Conservation (phyloP, 371 early-diverging fungal species). For the Mucor plumbeus region DNA sequence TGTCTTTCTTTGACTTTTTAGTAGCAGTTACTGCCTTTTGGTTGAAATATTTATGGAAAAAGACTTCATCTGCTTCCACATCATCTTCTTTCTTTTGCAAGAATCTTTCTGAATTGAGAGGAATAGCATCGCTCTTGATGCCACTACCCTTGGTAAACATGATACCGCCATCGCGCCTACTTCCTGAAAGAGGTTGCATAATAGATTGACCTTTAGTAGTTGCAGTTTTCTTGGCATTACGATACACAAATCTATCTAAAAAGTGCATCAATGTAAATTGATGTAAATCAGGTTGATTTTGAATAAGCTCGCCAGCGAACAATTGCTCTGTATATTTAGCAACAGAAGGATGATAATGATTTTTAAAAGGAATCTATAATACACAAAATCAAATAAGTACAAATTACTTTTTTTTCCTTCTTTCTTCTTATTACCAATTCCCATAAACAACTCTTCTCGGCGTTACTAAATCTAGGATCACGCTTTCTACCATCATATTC, state of each 20-base stretch:
- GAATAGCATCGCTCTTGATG: conserved; percentile 37
- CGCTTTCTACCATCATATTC: conserved; percentile 87
- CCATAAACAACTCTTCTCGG: conserved; percentile 87
- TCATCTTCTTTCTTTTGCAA: conserved; percentile 60
- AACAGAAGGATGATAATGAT: conserved; percentile 94
- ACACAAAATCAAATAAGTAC: background rate
- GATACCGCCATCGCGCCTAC: conserved; percentile 54
- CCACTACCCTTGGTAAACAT: conserved; percentile 46
- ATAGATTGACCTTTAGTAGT: conserved; percentile 60
- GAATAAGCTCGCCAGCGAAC: conserved; percentile 72
- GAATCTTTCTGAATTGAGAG: conserved; percentile 68
- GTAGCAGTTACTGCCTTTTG: conserved; percentile 48
- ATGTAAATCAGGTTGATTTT: conserved; percentile 82
- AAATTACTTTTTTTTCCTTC: background rate
- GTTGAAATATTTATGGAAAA: conserved; percentile 87
- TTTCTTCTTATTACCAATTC: conserved; percentile 67
- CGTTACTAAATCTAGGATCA: conserved; percentile 85
- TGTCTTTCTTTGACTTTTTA: conserved; percentile 43
- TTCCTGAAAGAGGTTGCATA: conserved; percentile 62
- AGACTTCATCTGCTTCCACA: conserved; percentile 72
- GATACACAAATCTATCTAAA: conserved; percentile 94
- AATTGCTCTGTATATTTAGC: conserved; percentile 78
- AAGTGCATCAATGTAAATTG: conserved; percentile 92
- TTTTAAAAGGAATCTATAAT: conserved; percentile 61
- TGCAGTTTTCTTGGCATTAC: conserved; percentile 86